These are phyloP conservation scores for Ogataea sp. DNA, from an alignment of 805 yeast genomes.

Conservation along the genomic window DNA sequence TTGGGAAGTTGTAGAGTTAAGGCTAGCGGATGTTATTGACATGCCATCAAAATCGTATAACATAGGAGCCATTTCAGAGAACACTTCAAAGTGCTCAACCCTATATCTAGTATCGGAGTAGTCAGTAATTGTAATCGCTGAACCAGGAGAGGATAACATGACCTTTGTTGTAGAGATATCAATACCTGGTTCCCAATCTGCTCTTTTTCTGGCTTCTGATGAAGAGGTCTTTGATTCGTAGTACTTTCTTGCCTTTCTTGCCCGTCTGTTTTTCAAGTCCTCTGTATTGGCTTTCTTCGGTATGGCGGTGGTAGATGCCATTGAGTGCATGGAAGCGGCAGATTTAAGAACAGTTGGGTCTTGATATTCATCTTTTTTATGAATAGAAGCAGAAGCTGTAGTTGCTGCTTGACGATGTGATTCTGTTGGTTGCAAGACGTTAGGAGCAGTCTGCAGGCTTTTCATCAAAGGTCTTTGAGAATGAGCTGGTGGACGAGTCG, in stretches of 20 bases:
- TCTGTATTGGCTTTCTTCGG: neutral
- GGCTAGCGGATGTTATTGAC: constrained; percentile 4
- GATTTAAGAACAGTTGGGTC: constrained; percentile 1
- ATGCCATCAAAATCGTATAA: constrained; percentile 10
- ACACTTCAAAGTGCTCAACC: constrained; percentile 34
- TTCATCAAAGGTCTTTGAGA: neutral
- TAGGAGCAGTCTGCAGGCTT: neutral
- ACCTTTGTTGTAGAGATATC: constrained; percentile 44
- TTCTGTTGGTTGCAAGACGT: constrained; percentile 5
- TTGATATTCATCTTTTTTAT: too few relatives aligned
- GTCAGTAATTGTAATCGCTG: constrained; percentile 46
- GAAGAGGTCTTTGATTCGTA: constrained; percentile 27
- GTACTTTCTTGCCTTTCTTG: constrained; percentile 20
- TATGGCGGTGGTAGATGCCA: neutral
- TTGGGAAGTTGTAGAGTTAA: too few relatives aligned
- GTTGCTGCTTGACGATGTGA: constrained; percentile 6
- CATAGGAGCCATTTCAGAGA: constrained; percentile 16
- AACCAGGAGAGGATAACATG: constrained; percentile 42
- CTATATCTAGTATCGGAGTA: constrained; percentile 36
- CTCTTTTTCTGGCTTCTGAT: constrained; percentile 22
- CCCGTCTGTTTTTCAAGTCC: constrained; percentile 2
- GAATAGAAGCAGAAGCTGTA: constrained; percentile 3
- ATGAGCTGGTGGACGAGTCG: too few relatives aligned
- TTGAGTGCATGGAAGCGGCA: neutral
- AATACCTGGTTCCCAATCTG: constrained; percentile 56